Conservation (phyloP, 2,329 filamentous ascomycete genomes). For the Pseudocercospora fijiensis region DNA sequence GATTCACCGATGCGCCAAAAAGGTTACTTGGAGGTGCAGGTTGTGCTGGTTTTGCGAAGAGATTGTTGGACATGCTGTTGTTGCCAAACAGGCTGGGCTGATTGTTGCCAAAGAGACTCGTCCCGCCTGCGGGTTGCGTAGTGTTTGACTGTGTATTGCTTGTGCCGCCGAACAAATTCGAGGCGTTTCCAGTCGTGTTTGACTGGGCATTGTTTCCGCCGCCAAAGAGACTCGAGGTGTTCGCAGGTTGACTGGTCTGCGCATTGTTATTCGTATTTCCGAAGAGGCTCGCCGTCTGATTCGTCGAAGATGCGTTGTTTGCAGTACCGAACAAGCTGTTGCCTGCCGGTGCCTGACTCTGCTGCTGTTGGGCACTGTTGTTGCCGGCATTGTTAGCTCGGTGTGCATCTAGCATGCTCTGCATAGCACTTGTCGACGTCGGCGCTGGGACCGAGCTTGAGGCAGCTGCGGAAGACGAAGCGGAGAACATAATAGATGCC, state of each 20-base stretch:
- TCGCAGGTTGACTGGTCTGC: slow-evolving; percentile 21
- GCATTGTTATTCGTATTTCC: slow-evolving; percentile 19
- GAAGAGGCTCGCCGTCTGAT: slow-evolving; percentile 4
- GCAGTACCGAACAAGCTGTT: slow-evolving; percentile 16
- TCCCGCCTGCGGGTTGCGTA: slow-evolving; percentile 21
- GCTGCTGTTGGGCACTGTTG: slow-evolving; percentile 11
- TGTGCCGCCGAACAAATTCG: slow-evolving; percentile 23
- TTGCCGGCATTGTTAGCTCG: slow-evolving; percentile 15
- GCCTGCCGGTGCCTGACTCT: slow-evolving; percentile 13
- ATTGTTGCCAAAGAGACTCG: slow-evolving; percentile 35
- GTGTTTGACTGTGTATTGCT: slow-evolving; percentile 8
- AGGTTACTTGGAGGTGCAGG: slow-evolving; percentile 23
- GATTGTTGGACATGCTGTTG: slow-evolving; percentile 27
- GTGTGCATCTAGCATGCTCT: slow-evolving; percentile 10
- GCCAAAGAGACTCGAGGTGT: slow-evolving; percentile 13
- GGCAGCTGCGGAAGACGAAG: neutral
- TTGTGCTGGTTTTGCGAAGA: slow-evolving; percentile 32
- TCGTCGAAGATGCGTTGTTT: slow-evolving; percentile 9
- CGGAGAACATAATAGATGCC: neutral
- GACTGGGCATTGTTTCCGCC: slow-evolving; percentile 5
- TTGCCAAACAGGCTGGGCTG: slow-evolving; percentile 16
- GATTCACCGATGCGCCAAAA: slow-evolving; percentile 22
- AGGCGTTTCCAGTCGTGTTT: slow-evolving; percentile 16
- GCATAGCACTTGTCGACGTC: neutral
- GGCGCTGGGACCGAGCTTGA: neutral